These are phyloP conservation scores for Gynochthodes officinalis DNA, from an alignment of 257 asterid genomes.

Conservation along the genomic window DNA sequence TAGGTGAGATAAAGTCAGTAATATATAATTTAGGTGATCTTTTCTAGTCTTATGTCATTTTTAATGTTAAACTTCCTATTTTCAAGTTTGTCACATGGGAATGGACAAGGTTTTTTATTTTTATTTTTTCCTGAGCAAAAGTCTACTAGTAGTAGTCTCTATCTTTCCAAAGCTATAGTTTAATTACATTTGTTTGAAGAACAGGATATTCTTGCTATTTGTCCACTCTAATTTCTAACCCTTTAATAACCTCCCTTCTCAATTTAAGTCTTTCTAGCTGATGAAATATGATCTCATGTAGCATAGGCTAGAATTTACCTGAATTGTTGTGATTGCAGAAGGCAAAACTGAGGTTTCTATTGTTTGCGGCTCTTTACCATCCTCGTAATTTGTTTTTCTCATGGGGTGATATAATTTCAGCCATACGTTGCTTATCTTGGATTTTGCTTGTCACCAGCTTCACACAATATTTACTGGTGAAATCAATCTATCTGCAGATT, in stretches of 20 bases:
- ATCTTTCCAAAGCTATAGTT: too few species aligned
- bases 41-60: not conserved
- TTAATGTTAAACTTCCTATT: not conserved
- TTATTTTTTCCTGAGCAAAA: not conserved
- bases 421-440: not conserved
- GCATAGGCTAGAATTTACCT: not conserved
- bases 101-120: too few species aligned
- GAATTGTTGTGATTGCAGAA: not conserved
- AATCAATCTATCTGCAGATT: constrained; percentile 41
- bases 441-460: not conserved
- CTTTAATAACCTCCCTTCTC: not conserved
- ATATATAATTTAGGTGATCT: not conserved
- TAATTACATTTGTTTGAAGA: not conserved
- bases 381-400: not conserved
- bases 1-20: not conserved
- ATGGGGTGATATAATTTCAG: not conserved
- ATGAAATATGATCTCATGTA: not conserved
- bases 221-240: not conserved
- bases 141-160: not conserved
- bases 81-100: too few species aligned
- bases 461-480: constrained; percentile 1
- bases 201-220: not conserved
- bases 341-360: not conserved
- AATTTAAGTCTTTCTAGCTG: not conserved
- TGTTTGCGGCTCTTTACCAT: not conserved